Evolutionary conservation across 2,329 filamentous ascomycete species (phyloP), one percentile per base, ranked within the genome.

Genomic region (Fusarium buxicola): DNA sequence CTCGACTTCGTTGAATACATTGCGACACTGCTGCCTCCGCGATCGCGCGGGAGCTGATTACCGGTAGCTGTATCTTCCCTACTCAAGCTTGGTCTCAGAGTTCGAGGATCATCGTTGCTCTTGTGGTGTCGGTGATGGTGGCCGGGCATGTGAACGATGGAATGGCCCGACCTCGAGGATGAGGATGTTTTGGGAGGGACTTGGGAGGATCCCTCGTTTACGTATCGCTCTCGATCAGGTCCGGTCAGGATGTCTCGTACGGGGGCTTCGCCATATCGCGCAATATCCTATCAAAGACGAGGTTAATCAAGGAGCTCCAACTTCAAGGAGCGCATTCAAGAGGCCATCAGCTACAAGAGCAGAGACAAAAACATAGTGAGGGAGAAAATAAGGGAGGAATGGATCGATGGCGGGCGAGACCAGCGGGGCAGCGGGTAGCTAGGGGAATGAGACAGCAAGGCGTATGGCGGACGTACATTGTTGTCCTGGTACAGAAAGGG

Each of bases 401-500:
- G 49, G 47, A 57, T 66, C 34, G 51, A 60, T 66, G 28, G 34
- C 45, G 44, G 41, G 47, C 51, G 41, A 62, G 51, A 47, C 47
- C 32, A 49, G 54, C 39, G 44, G 54, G 41, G 30, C 15, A 31
- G 45, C 52, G 55, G 51, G 57, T 54, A 59, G 51, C 49, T 43
- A 49, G 39, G 50, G 51, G 36, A 52, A 62, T 67, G 59, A 69
- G 61, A 66, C 66, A 72, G 57, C 48, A 61, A 66, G 60, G 63
- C 54, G 63, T 46, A 60, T 60, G 55, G 55, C 55, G 52, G 62
- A 84, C 88, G 81, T 76, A 92, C 89, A 80, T 92, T 74, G 56
- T 78, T 78, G 58, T 95, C 92, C 77, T 98, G 95, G 74, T 95
- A 98, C 61, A 96, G 84, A 84, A 97, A 99, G n/a, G 95, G 95